Evolutionary conservation across 1,284 basidiomycete genomes (phyloP).

Genomic region (Microbotryum violaceum): DNA sequence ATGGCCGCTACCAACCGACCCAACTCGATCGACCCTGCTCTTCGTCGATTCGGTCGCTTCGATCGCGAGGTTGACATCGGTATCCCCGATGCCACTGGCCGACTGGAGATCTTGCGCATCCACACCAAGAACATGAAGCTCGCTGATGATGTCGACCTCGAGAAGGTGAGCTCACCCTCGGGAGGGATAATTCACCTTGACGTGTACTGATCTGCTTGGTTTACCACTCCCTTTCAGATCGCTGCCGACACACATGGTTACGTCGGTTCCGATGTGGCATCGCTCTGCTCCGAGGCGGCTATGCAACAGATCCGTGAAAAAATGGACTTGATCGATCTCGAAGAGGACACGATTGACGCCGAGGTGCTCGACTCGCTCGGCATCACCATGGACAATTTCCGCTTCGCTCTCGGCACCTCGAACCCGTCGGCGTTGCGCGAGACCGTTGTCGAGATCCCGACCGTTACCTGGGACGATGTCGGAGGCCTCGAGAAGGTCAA

Average conservation of each 20-base stretch:
- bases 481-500: constrained; percentile 99
- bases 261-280: constrained; percentile 94
- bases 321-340: constrained; percentile 43
- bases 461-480: constrained; percentile 95
- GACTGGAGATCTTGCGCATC: constrained; percentile 95
- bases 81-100: constrained; percentile 96
- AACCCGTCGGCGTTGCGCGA: constrained; percentile 96
- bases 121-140: constrained; percentile 99
- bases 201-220: not conserved
- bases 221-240: constrained; percentile 51
- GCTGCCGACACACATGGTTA: constrained; percentile 99
- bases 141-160: constrained; percentile 89
- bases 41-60: constrained; percentile 96
- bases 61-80: constrained; percentile 99
- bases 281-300: constrained; percentile 91
- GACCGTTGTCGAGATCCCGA: constrained; percentile 93
- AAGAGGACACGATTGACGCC: constrained; percentile 83
- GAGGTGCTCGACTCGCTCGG: constrained; percentile 93
- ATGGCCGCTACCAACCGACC: constrained; percentile 99
- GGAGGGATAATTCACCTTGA: no score
- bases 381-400: constrained; percentile 98
- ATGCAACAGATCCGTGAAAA: constrained; percentile 99
- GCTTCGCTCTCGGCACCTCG: constrained; percentile 84
- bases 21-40: constrained; percentile 97
- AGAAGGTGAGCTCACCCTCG: constrained; percentile 55